Evolutionary conservation across 495 filamentous ascomycete genomes (phyloP).

Genomic region (Aspergillus funiculosus): DNA sequence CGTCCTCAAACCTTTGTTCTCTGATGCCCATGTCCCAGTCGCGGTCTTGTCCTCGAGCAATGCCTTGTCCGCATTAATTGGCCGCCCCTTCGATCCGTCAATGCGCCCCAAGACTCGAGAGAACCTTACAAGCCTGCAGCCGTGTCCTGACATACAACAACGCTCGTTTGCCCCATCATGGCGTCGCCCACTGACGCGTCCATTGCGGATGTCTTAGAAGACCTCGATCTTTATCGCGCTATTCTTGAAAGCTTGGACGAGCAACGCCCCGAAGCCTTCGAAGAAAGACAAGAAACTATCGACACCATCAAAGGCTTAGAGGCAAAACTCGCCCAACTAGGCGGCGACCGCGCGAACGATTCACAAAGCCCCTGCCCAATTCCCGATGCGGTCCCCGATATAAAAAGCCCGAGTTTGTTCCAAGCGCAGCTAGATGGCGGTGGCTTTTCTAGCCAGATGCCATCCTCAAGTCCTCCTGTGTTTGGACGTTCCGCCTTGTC

Average conservation of each 20-base stretch:
- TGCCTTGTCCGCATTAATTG: background rate
- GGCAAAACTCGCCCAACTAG: constrained; percentile 18
- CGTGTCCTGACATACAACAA: too few species aligned
- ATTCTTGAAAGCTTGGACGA: constrained; percentile 38
- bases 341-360: constrained; percentile 8
- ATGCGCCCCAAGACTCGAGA: background rate
- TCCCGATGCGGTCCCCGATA: background rate
- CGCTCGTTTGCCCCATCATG: too few species aligned
- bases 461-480: constrained; percentile 1
- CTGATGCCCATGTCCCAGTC: background rate
- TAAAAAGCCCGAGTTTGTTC: background rate
- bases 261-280: constrained; percentile 20
- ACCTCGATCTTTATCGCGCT: constrained; percentile 34
- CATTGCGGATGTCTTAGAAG: constrained; percentile 29
- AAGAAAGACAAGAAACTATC: constrained; percentile 22
- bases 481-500: constrained; percentile 4
- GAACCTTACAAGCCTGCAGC: background rate
- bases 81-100: background rate
- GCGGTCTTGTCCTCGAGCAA: background rate
- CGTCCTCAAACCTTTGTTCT: background rate
- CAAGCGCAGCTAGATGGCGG: constrained; percentile 18
- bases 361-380: background rate
- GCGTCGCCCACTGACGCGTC: constrained; percentile 11
- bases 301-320: constrained; percentile 20
- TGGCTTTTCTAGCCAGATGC: background rate